Conservation (phyloP, 1,139 yeast species). For the Maudiozyma humilis region DNA sequence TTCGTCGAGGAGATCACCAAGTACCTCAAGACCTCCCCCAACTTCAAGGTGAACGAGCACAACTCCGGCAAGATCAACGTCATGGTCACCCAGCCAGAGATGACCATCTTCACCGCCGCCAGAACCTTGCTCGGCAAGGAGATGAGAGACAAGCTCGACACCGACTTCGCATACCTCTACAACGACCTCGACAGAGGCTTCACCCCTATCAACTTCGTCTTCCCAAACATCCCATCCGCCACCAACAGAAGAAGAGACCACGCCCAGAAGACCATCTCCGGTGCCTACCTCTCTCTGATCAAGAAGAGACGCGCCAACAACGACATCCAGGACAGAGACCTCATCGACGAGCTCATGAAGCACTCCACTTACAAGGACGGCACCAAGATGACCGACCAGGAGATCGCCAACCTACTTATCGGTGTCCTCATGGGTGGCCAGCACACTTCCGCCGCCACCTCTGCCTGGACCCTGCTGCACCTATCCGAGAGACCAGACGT, state of each 20-base stretch:
- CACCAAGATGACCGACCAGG: slow-evolving; percentile 84
- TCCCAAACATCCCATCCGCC: slow-evolving; percentile 88
- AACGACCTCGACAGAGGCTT: slow-evolving; percentile 94
- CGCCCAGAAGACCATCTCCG: slow-evolving; percentile 76
- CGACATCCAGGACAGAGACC: slow-evolving; percentile 76
- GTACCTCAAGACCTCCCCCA: slow-evolving; percentile 48
- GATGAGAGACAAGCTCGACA: slow-evolving; percentile 74
- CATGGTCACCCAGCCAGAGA: slow-evolving; percentile 82
- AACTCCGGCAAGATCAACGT: slow-evolving; percentile 55
- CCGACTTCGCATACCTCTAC: slow-evolving; percentile 76
- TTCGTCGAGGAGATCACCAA: slow-evolving; percentile 67
- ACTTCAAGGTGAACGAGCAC: slow-evolving; percentile 34
- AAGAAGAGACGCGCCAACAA: slow-evolving; percentile 61
- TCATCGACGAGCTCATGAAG: slow-evolving; percentile 80
- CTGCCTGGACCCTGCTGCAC: slow-evolving; percentile 90
- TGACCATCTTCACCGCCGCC: slow-evolving; percentile 93
- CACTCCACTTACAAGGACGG: slow-evolving; percentile 88
- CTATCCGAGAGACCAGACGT: slow-evolving; percentile 78
- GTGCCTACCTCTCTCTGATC: slow-evolving; percentile 74
- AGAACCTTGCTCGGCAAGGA: slow-evolving; percentile 87
- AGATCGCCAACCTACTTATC: slow-evolving; percentile 85
- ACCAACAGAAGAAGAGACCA: slow-evolving; percentile 74
- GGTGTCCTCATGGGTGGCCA: slow-evolving; percentile 99
- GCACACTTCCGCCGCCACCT: slow-evolving; percentile 94
- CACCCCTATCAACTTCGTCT: slow-evolving; percentile 91